Evolutionary conservation across 208 protist genomes (phyloP).

Genomic region (Trichomonas tenax): DNA sequence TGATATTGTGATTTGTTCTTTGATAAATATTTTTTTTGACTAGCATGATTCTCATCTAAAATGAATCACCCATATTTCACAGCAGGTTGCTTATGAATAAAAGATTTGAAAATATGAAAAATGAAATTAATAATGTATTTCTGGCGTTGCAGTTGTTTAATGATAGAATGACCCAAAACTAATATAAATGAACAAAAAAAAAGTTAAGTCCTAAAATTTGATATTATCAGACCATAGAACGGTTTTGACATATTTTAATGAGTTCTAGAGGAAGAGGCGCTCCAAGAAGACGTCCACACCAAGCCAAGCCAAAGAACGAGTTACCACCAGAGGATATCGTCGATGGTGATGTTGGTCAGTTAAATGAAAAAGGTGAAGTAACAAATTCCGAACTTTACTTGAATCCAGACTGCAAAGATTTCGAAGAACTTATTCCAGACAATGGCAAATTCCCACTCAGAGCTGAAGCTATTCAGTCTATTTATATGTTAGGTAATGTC

Average conservation of each 20-base stretch:
- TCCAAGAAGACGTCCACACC: not conserved
- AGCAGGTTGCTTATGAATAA: no score
- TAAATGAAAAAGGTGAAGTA: not conserved
- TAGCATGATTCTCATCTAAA: no score
- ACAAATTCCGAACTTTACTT: not conserved
- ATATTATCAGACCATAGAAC: no score
- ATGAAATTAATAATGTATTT: no score
- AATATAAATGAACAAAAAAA: no score
- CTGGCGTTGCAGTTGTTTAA: no score
- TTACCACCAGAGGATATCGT: not conserved
- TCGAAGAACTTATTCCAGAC: not conserved
- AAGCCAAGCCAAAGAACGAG: not conserved
- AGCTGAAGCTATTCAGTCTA: not conserved
- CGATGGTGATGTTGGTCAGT: not conserved
- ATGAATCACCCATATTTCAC: no score
- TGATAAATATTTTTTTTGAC: no score
- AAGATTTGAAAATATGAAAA: no score
- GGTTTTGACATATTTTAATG: not conserved
- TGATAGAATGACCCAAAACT: no score
- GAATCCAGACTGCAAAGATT: not conserved
- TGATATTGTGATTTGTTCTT: no score
- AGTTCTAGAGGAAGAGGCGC: not conserved
- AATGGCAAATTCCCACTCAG: not conserved
- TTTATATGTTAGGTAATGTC: not conserved
- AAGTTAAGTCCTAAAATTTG: no score